Base-by-base conservation (phyloP, 106 monocot genomes). In the Dioscorea dumetorum region DNA sequence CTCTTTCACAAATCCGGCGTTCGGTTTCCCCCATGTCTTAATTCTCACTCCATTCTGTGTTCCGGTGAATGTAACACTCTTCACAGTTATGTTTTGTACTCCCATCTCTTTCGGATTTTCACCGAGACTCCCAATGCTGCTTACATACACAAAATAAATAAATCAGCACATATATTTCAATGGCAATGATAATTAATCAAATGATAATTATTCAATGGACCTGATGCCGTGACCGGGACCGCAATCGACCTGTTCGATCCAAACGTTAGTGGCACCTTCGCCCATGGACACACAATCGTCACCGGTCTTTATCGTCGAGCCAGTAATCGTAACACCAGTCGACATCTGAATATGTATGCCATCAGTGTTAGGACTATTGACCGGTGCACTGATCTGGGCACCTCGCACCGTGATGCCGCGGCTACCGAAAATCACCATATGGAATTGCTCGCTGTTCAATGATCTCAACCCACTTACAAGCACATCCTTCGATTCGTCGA, bases 281-380 rank as follows among this genome's bases (percentile, higher is more conserved):
- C 78, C 78, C 6, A 83, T 31, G 61, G 83, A 83, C 62, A 83
- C 50, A 63, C 83, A 83, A 33, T 83, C 83, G 15, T 83, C 83
- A 35, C 83, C 83, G 33, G 83, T 75, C 32, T 20, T 74, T 17
- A 83, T 83, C 50, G 8, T 60, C 31, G 60, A 24, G 59, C 70
- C 52, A 48, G 65, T 67, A 65, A 82, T 62, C 24, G 70, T 67
- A 7, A 82, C 70, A 17, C 12, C 58, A 20, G 10, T 56, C 1
- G 82, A 82, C 22, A 62, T 41, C 41, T 70, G 69, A 2, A 81
- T 60, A 49, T 76, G 81, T 17, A 81, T 22, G 19, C 81, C 81
- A 50, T 76, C 81, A 57, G 81, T 76, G 76, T 81, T 81, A 16
- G 82, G 82, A 61, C 77, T 78, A 28, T 69, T 64, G 15, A 2